Evolutionary conservation across 1,139 yeast genomes (phyloP).

Genomic region (Sugiyamaella paludigena): DNA sequence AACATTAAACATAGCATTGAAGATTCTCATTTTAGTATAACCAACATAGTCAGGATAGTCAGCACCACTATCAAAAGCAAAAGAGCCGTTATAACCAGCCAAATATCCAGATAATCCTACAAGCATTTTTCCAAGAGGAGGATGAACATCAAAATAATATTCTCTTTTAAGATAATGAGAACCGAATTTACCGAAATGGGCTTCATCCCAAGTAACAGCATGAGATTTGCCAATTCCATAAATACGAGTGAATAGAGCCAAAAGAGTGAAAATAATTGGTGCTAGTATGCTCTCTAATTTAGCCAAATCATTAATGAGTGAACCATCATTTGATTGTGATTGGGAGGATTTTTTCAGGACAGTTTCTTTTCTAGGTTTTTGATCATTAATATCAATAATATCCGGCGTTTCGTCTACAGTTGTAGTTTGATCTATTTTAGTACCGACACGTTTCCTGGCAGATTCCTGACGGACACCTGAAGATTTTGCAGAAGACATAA

Average conservation of each 20-base stretch:
- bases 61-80: conserved; percentile 89
- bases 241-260: conserved; percentile 67
- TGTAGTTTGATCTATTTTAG: neutral
- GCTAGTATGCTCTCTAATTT: conserved; percentile 47
- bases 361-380: conserved; percentile 1
- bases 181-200: conserved; percentile 69
- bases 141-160: conserved; percentile 84
- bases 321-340: neutral
- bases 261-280: conserved; percentile 56
- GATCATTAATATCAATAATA: conserved; percentile 1
- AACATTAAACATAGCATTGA: conserved; percentile 88
- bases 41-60: conserved; percentile 82
- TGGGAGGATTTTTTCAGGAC: neutral
- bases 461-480: conserved; percentile 10
- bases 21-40: conserved; percentile 87
- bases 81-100: conserved; percentile 94
- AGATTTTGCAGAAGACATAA: conserved; percentile 7
- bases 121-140: conserved; percentile 96
- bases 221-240: conserved; percentile 61
- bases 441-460: conserved; percentile 6
- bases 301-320: conserved; percentile 7
- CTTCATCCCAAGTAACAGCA: conserved; percentile 93
- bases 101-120: conserved; percentile 92
- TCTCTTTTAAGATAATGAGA: conserved; percentile 41
- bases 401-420: neutral